Evolutionary conservation across 768 basidiomycete genomes (phyloP).

Genomic region (Panellus pusillus): DNA sequence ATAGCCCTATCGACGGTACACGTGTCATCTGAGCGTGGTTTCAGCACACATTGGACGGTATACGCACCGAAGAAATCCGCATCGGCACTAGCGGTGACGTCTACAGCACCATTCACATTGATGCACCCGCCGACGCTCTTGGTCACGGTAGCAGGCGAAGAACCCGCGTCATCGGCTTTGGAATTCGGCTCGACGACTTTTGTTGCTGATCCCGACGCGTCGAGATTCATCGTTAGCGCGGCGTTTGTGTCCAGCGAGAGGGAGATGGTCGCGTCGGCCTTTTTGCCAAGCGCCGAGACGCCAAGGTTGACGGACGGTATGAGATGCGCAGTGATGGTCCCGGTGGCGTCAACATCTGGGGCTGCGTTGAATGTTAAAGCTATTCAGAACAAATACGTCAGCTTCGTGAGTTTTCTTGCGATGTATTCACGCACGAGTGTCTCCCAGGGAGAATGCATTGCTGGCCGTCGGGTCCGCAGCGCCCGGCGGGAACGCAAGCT

Average conservation of each 20-base stretch:
- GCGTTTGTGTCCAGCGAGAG: conserved; percentile 29
- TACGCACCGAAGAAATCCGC: conserved; percentile 20
- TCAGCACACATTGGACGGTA: neutral
- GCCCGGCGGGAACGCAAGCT: conserved; percentile 15
- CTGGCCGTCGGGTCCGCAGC: neutral
- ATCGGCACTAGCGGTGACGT: conserved; percentile 21
- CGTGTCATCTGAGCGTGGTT: neutral
- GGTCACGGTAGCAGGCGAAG: neutral
- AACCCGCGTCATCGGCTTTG: neutral
- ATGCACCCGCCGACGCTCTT: conserved; percentile 20
- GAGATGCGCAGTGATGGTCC: conserved; percentile 31
- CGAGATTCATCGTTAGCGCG: conserved; percentile 22
- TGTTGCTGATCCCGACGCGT: conserved; percentile 1
- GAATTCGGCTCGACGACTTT: neutral
- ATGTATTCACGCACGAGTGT: conserved; percentile 10
- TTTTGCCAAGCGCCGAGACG: conserved; percentile 22
- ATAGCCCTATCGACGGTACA: conserved; percentile 7
- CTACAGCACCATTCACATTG: conserved; percentile 14
- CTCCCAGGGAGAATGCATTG: conserved; percentile 12
- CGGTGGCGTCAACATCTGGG: conserved; percentile 27
- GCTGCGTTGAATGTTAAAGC: conserved; percentile 27
- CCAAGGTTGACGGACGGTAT: conserved; percentile 32
- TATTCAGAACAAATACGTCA: neutral
- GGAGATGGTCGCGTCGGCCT: conserved; percentile 17
- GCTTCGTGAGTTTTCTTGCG: too few species aligned